Evolutionary conservation across 257 asterid species (phyloP), one percentile per base, ranked within the genome.

Genomic region (Solanum sparsipilum): DNA sequence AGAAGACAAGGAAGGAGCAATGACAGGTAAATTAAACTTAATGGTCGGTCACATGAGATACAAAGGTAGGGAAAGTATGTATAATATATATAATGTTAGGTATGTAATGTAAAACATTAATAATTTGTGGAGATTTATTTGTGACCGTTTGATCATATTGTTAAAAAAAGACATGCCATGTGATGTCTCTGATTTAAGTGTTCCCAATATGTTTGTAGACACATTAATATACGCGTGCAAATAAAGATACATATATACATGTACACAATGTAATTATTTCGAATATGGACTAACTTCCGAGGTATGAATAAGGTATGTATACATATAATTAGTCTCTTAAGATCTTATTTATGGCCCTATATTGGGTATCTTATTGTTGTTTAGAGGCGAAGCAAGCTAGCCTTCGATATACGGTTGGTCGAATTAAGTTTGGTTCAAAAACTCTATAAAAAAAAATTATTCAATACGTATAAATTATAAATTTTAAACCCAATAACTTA

Each of bases 21-120:
- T 82, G 93, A 56, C 92, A 94, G 94, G 90, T 89, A 91, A 91
- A 86, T 65, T 9, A 78, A 90, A 88, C 34, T 87, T 75, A 90
- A 84, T 90, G 95, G 98, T 94, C 96, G 95, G 96, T 89, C 90
- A 92, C 90, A 88, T 90, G 94, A 93, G 96, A 90, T 88, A 92
- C 97, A 95, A 87, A 52, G 90, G 97, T 95, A 90, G 98, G 98
- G 96, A 87, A 89, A 60, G 6, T 79, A 44, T 34, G 36, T 32
- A 71, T 31, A 27, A 68, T 41, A 78, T 71, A 71, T 44, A 46
- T 9, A 79, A 39, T 67, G 67, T 88, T 88, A 85, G 92, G 86
- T 91, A 88, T 91, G 88, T 85, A 56, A 89, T 91, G 87, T 85
- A 56, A 89, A 87, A 44, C 91, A 81, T 4, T 23, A 36, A 36